These are phyloP conservation scores for Phallus indusiatus DNA, from an alignment of 768 basidiomycete species.

Conservation along the genomic window DNA sequence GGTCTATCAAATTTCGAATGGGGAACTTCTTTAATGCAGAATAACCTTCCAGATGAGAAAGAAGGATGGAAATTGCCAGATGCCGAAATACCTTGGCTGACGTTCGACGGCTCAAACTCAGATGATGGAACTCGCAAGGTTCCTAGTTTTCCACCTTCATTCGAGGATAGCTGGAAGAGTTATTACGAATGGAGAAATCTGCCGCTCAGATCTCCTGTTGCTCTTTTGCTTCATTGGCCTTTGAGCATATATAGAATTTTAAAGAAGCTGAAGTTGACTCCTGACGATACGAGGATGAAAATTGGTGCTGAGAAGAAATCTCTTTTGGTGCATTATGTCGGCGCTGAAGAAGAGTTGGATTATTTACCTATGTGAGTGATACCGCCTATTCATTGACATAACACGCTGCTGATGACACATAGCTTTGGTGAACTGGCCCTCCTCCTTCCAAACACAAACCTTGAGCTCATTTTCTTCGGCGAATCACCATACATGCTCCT, in stretches of 20 bases:
- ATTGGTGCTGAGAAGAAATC: constrained; percentile 17
- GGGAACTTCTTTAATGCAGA: background rate
- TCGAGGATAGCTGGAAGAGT: constrained; percentile 28
- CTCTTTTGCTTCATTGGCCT: constrained; percentile 35
- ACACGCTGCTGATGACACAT: background rate
- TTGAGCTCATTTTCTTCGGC: constrained; percentile 34
- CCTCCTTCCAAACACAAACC: constrained; percentile 34
- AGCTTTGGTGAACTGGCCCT: constrained; percentile 35
- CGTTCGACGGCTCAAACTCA: constrained; percentile 11
- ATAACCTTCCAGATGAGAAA: background rate
- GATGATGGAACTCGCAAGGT: constrained; percentile 18
- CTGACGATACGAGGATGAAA: constrained; percentile 14
- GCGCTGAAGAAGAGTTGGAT: constrained; percentile 31
- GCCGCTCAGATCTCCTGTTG: constrained; percentile 33
- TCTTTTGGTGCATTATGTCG: constrained; percentile 29
- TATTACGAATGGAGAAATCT: constrained; percentile 39
- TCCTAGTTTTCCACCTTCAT: constrained; percentile 20
- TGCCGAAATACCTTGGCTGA: constrained; percentile 10
- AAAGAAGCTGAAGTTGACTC: constrained; percentile 18
- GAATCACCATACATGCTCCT: constrained; percentile 6
- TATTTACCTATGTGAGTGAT: constrained; percentile 31
- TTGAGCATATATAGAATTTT: constrained; percentile 31
- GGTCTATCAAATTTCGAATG: background rate
- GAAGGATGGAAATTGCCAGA: constrained; percentile 9
- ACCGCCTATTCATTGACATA: background rate